Conservation (phyloP, 2,329 filamentous ascomycete species). For the Fusarium virguliforme region DNA sequence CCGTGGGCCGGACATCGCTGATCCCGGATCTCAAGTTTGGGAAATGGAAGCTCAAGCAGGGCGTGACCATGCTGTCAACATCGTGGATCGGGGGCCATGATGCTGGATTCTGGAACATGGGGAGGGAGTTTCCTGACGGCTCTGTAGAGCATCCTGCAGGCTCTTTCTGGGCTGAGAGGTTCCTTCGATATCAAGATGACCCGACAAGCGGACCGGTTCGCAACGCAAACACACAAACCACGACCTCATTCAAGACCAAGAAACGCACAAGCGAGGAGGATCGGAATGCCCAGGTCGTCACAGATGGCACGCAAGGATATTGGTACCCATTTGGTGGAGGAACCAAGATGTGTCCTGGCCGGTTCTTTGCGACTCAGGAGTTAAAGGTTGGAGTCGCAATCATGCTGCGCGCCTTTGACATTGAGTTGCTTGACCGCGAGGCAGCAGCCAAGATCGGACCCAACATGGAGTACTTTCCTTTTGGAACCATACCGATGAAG, state of each 20-base stretch:
- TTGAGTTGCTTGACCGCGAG: conserved; percentile 47
- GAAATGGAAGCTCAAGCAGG: conserved; percentile 39
- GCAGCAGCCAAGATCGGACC: conserved; percentile 26
- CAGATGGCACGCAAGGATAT: conserved; percentile 50
- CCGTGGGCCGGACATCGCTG: conserved; percentile 43
- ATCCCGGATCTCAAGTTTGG: conserved; percentile 44
- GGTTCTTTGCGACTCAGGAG: conserved; percentile 57
- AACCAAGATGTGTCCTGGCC: conserved; percentile 55
- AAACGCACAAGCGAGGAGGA: conserved; percentile 24
- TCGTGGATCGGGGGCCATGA: conserved; percentile 36
- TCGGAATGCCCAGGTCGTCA: conserved; percentile 2
- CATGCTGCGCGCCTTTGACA: conserved; percentile 53
- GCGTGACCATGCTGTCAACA: conserved; percentile 35
- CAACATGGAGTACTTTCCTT: conserved; percentile 47
- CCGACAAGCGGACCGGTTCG: conserved; percentile 41
- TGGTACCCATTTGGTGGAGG: conserved; percentile 58
- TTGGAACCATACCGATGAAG: conserved; percentile 45
- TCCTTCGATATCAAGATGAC: conserved; percentile 41
- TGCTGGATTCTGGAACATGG: conserved; percentile 42
- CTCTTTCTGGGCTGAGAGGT: conserved; percentile 48
- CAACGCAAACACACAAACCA: neutral
- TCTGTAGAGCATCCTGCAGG: conserved; percentile 33
- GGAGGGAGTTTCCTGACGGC: conserved; percentile 14
- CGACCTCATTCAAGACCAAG: neutral
- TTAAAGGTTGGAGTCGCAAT: conserved; percentile 53